Conservation (phyloP, 768 basidiomycete genomes). For the Termitomyces titanicus region DNA sequence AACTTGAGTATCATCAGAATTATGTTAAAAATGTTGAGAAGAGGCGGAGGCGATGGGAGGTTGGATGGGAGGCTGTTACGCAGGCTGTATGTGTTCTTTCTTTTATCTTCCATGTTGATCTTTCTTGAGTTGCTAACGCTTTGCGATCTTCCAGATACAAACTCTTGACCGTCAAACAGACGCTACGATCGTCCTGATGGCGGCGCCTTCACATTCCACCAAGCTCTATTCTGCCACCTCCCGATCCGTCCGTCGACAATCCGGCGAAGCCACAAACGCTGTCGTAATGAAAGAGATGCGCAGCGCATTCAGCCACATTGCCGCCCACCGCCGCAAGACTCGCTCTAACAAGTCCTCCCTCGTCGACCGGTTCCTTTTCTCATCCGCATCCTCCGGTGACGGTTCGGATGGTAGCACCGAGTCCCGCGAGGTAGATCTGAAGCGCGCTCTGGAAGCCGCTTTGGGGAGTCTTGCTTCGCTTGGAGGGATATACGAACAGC, state of each 20-base stretch:
- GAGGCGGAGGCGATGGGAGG: slow-evolving; percentile 68
- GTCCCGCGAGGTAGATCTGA: slow-evolving; percentile 60
- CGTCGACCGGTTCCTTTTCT: slow-evolving; percentile 45
- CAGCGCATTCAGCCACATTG: slow-evolving; percentile 54
- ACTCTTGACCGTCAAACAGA: slow-evolving; percentile 78
- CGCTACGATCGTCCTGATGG: slow-evolving; percentile 69
- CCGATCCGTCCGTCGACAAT: slow-evolving; percentile 62
- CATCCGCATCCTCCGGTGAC: slow-evolving; percentile 39
- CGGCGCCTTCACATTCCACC: slow-evolving; percentile 69
- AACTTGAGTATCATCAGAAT: slow-evolving; percentile 73
- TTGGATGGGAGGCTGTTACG: slow-evolving; percentile 69
- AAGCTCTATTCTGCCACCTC: slow-evolving; percentile 64
- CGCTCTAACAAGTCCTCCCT: slow-evolving; percentile 41
- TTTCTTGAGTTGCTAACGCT: not conserved
- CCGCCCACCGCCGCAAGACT: slow-evolving; percentile 48
- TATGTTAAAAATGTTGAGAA: slow-evolving; percentile 67
- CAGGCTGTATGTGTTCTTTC: slow-evolving; percentile 53
- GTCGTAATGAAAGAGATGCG: slow-evolving; percentile 51
- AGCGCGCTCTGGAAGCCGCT: slow-evolving; percentile 64
- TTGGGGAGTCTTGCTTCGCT: slow-evolving; percentile 63
- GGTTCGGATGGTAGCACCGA: slow-evolving; percentile 54
- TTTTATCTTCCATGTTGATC: not conserved
- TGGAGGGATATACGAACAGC: slow-evolving; percentile 61
- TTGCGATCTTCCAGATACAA: slow-evolving; percentile 53
- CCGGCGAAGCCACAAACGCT: slow-evolving; percentile 36